These are phyloP conservation scores for Nicotiana rustica DNA, from an alignment of 305 asterid genomes.

Conservation along the genomic window DNA sequence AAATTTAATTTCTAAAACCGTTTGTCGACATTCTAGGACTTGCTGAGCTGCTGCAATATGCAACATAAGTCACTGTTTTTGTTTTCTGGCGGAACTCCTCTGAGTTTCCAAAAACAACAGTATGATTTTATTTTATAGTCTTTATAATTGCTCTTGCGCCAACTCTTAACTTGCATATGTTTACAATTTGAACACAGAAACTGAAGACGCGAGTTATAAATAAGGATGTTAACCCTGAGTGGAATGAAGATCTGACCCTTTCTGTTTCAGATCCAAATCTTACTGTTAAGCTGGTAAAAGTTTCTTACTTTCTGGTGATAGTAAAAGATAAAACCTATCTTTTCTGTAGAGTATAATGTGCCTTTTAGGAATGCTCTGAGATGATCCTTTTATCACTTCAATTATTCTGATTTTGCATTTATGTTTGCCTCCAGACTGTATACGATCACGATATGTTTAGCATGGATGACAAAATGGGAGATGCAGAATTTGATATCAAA, in stretches of 20 bases:
- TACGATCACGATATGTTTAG: constrained; percentile 42
- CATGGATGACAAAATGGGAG: constrained; percentile 48
- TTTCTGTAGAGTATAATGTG: background rate
- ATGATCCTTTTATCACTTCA: background rate
- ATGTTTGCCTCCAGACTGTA: constrained; percentile 36
- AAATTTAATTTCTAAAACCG: background rate
- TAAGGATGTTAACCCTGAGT: constrained; percentile 76
- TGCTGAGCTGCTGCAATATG: background rate
- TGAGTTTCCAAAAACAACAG: background rate
- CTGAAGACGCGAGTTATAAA: constrained; percentile 76
- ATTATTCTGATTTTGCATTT: background rate
- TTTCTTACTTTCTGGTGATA: constrained; percentile 1
- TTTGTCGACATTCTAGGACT: background rate
- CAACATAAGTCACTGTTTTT: background rate
- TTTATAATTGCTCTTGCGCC: background rate
- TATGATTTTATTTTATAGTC: background rate
- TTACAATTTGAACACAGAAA: constrained; percentile 52
- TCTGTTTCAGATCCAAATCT: constrained; percentile 59
- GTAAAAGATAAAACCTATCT: constrained; percentile 8
- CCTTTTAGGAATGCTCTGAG: background rate
- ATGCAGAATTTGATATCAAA: constrained; percentile 40
- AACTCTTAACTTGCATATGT: constrained; percentile 1
- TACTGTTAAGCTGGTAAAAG: constrained; percentile 65
- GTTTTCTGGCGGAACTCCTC: background rate
- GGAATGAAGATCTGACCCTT: constrained; percentile 85